Percentiles rank a stretch among this genome's conserved stretches.
These are phyloP conservation scores for Ajuga reptans DNA, from an alignment of 305 asterid genomes.

Conservation along the genomic window DNA sequence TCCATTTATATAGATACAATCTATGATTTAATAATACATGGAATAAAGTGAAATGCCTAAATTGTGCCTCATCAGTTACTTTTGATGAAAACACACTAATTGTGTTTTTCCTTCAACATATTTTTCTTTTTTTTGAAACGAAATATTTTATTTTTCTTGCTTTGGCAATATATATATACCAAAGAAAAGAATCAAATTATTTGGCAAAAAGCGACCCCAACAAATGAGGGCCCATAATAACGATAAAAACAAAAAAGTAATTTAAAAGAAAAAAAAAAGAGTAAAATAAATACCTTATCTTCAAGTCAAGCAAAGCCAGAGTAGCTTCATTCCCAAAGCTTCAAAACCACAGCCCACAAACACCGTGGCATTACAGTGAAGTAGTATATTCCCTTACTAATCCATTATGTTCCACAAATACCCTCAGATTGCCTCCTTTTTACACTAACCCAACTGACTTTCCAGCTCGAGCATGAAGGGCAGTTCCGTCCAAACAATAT, in stretches of 20 bases:
- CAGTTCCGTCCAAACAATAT: slow-evolving; percentile 30
- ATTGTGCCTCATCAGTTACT: too few species aligned
- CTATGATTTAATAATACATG: too few species aligned
- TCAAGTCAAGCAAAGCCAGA: slow-evolving; percentile 20
- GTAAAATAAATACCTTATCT: slow-evolving; percentile 17
- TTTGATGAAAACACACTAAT: too few species aligned
- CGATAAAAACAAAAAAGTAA: too few species aligned
- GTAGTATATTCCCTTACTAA: slow-evolving; percentile 19
- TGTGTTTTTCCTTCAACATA: too few species aligned
- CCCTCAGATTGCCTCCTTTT: slow-evolving; percentile 15
- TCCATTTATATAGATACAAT: too few species aligned
- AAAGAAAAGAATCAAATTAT: too few species aligned
- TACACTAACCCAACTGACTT: background rate
- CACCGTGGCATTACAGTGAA: slow-evolving; percentile 53
- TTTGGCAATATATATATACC: too few species aligned
- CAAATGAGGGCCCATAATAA: too few species aligned
- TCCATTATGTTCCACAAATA: slow-evolving; percentile 10
- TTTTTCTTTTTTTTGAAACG: too few species aligned
- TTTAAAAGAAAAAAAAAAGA: background rate
- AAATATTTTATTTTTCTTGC: too few species aligned
- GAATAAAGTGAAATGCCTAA: too few species aligned
- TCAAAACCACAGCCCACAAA: slow-evolving; percentile 30
- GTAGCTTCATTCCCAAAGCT: slow-evolving; percentile 34
- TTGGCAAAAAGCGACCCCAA: background rate
- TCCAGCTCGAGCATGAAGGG: slow-evolving; percentile 20